Percentiles rank a stretch among this genome's conserved stretches.
These are phyloP conservation scores for Chenopodium quinoa DNA, from an alignment of 148 eudicot genomes.

Conservation along the genomic window DNA sequence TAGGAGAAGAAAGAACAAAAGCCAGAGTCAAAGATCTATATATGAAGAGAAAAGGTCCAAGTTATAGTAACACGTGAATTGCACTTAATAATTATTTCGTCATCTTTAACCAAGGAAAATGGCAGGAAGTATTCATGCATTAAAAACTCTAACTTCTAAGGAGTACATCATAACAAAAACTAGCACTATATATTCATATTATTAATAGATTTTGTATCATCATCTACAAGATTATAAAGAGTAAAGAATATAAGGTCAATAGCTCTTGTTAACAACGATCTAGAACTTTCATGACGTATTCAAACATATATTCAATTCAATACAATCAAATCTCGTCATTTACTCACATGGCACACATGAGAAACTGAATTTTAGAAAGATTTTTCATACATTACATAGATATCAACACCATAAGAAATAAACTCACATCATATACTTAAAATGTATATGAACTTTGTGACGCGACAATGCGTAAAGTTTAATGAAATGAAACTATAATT, in stretches of 20 bases:
- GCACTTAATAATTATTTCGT: slow-evolving; percentile 8
- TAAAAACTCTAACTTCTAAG: neutral
- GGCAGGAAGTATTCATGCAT: slow-evolving; percentile 18
- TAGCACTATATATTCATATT: neutral
- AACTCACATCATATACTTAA: neutral
- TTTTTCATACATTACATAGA: neutral
- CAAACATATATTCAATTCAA: slow-evolving; percentile 7
- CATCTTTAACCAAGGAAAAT: slow-evolving; percentile 22
- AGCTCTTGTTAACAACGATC: slow-evolving; percentile 2
- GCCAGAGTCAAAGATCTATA: slow-evolving; percentile 5
- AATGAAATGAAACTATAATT: neutral
- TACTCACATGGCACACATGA: slow-evolving; percentile 26
- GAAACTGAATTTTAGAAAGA: slow-evolving; percentile 10
- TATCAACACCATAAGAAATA: slow-evolving; percentile 9
- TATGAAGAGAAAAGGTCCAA: neutral
- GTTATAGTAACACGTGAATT: neutral
- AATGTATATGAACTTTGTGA: neutral
- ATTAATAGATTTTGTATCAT: neutral
- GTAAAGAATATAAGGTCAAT: neutral
- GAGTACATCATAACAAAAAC: no score
- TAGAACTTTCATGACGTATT: slow-evolving; percentile 10
- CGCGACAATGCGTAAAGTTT: neutral
- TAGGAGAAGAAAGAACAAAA: slow-evolving; percentile 13
- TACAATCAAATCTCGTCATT: slow-evolving; percentile 21
- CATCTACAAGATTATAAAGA: no score